Evolutionary conservation across 176 grass and related monocot species (phyloP), one percentile per base, ranked within the genome.

Genomic region (Luzula sylvatica): DNA sequence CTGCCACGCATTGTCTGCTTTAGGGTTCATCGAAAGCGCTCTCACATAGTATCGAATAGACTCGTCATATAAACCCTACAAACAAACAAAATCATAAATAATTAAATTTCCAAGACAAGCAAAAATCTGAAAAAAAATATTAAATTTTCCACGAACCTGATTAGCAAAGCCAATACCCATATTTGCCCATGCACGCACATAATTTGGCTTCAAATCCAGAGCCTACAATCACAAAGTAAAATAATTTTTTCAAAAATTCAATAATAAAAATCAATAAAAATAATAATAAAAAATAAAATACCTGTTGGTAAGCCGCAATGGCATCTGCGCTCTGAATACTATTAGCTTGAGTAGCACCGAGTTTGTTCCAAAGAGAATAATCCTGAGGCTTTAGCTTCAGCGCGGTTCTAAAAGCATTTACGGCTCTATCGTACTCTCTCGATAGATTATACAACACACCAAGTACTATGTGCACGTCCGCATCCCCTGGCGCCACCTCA

Each of bases 301-400:
- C 90, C 85, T 98, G 82, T 71, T 90, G 92, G 63, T 98, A 98
- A 51, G 92, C 92, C 26, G 78, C 70, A 80, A 98, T 82, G 18
- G 92, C 92, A 54, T 98, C 86, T 39, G 81, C 85, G 77, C 85
- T 90, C 47, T 90, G 92, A 59, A 98, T 61, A 56, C 86, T 98
- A 38, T 98, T 98, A 52, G 92, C 92, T 86, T 90, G 92, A 27
- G 92, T 98, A 15, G 92, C 92, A 65, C 92, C 92, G 65, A 98
- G 92, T 43, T 98, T 98, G 65, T 98, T 98, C 92, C 92, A 98
- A 2, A 98, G 81, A 73, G 92, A 90, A 71, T 98, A 98, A 80
- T 98, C 92, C 29, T 51, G 72, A 46, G 92, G 81, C 53, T 83
- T 90, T 39, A 98, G 71, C 51, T 98, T 71, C 56, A 98, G 61